Base-by-base conservation (phyloP, 208 protist species). In the Wallacemonas collosoma region DNA sequence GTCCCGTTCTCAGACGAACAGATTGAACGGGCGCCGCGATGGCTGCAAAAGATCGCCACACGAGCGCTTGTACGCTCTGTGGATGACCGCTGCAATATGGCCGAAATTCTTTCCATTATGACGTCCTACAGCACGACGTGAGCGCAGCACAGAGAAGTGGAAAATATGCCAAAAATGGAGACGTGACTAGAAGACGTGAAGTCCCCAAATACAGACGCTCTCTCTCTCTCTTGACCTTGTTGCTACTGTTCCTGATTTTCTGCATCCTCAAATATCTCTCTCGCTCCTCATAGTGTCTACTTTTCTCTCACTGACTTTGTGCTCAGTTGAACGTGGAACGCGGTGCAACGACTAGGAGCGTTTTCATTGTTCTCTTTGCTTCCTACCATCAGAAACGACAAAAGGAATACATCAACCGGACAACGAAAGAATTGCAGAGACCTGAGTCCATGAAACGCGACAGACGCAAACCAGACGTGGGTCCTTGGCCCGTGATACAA, bases 1-100 rank as follows among this genome's bases (percentile, higher is more conserved):
- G 65, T 85, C 2, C 85, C 85, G 3, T 90, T 77, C 73, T 79
- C 71, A 0, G 48, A 71, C 15, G 71, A 58, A 36, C 74, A 90
- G 61, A 26, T 90, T 12, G 68, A 66, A 39, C 17, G 26, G 50
- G 66, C 80, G 15, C 85, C 85, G 45, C 68, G 75, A 14, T 90
- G 85, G 85, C 73, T 87, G 72, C 85, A 90, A 70, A 75, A 78
- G 43, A 79, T 90, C 12, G 80, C 77, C 8, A 60, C 70, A 12
- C 74, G 82, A 14, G 70, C 79, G 35, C 85, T 88, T 64, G 82
- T 84, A 73, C 79, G 81, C 5, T 76, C 80, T 11, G 79, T 87
- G 14, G 60, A 78, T 40, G 68, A 71, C 36, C 81, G 85, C 57
- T 85, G 75, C 62, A 79, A 69, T 12, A 90, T 86, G 70, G 64